Base-by-base conservation (phyloP, 2,329 filamentous ascomycete genomes). In the Fusarium multiceps region DNA sequence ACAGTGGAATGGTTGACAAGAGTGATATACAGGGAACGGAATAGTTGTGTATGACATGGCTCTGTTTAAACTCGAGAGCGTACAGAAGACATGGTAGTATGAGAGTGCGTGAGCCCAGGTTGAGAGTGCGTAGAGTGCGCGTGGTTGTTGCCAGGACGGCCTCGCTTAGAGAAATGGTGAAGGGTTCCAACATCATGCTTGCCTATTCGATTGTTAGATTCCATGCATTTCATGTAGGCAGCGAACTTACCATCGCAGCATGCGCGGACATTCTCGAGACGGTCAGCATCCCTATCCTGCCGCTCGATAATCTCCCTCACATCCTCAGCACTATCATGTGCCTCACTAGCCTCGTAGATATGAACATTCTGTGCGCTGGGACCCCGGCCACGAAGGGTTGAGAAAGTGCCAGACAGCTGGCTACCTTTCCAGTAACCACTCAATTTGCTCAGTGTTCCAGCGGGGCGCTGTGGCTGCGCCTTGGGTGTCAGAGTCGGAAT, bases 201-300 rank as follows among this genome's bases (percentile, higher is more conserved):
- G 72, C 91, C 90, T 92, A 51, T 12, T 3, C 25, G 14, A 46
- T 32, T 25, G 10, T 66, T 48, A 42, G 53, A 69, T 71, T 80
- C 74, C 74, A 6, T 56, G 28, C 5, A 50, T 25, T 25, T 6
- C 28, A 12, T 8, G 3, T 34, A 43, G 30, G 1, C 18, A 7
- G 13, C 32, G 11, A 25, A 55, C 91, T 88, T 86, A 95, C 94
- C 96, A 87, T 98, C 96, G 81, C 96, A 99, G 83, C 96, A 99
- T 63, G 95, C 94, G 77, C 96, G 87, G 70, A 99, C 96, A 79
- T 99, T 98, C 85, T 98, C 95, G 75, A 98, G 85, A 67, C 90
- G 87, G 77, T 94, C 92, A 27, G 90, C 85, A 72, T 94, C 92
- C 56, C 89, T 85, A 75, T 95, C 91, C 77, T 94, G 90, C 68